Conservation (phyloP, 108 stramenopile genomes). For the Skeletonema potamos region DNA sequence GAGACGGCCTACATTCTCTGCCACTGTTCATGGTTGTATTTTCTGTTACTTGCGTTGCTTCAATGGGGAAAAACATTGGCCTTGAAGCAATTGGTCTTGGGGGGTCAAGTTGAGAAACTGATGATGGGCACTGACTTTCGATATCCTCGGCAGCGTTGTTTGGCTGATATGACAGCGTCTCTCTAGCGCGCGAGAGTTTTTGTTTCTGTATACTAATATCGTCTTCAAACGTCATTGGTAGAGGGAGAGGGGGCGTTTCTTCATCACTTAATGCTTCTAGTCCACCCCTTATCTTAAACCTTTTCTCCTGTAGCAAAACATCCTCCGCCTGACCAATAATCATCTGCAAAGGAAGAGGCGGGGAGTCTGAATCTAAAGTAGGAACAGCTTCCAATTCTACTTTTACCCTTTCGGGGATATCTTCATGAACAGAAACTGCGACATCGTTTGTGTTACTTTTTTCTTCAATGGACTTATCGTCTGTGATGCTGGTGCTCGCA, state of each 20-base stretch:
- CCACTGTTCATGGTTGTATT: not conserved
- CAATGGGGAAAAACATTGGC: not conserved
- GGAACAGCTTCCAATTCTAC: not conserved
- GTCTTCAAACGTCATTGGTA: not conserved
- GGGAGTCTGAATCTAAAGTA: not conserved
- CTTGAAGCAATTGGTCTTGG: not conserved
- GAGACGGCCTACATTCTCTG: not conserved
- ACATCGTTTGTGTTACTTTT: not conserved
- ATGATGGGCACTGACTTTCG: not conserved
- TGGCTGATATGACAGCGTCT: not conserved
- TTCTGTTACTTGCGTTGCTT: not conserved
- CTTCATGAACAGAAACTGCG: not conserved
- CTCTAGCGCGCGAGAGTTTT: not conserved
- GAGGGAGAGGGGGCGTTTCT: not conserved
- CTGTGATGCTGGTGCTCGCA: too few relatives aligned
- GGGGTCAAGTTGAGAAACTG: not conserved
- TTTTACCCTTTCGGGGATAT: not conserved
- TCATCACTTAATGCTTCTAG: not conserved
- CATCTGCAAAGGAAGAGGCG: not conserved
- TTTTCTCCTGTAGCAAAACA: not conserved
- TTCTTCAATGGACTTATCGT: too few relatives aligned
- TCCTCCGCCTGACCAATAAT: not conserved
- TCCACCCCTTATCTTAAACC: not conserved
- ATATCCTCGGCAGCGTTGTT: not conserved
- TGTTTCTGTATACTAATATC: not conserved